phyloP scores from a whole-genome alignment of 2,329 filamentous ascomycete genomes.

The Xylariaceae sp. region DNA sequence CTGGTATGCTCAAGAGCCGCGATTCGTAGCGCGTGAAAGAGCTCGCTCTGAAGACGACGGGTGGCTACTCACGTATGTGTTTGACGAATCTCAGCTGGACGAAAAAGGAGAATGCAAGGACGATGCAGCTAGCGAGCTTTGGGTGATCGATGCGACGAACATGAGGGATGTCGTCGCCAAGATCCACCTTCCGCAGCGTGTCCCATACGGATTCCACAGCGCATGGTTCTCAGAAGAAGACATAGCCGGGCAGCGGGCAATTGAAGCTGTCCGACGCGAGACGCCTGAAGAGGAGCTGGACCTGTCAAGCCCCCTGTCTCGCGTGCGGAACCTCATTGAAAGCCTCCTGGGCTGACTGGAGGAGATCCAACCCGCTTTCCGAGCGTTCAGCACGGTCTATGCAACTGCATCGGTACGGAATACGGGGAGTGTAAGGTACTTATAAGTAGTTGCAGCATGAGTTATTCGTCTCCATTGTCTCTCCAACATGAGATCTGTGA shows the following conservation, averaged over 20 bases:
- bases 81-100: slow-evolving; percentile 62
- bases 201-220: slow-evolving; percentile 65
- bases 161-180: slow-evolving; percentile 58
- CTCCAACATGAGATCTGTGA: no score
- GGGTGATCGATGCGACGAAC: slow-evolving; percentile 59
- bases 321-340: slow-evolving; percentile 25
- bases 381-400: background rate
- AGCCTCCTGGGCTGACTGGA: slow-evolving; percentile 23
- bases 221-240: slow-evolving; percentile 54
- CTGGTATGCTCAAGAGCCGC: slow-evolving; percentile 62
- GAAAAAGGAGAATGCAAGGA: slow-evolving; percentile 40
- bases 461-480: no score
- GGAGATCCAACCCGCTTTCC: background rate
- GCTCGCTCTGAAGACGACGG: slow-evolving; percentile 56
- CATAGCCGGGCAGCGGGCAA: slow-evolving; percentile 42
- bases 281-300: slow-evolving; percentile 20
- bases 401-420: background rate
- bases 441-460: no score
- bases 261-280: slow-evolving; percentile 23
- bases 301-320: slow-evolving; percentile 23
- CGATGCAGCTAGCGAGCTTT: slow-evolving; percentile 54
- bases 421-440: background rate
- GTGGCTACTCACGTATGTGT: slow-evolving; percentile 63
- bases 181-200: slow-evolving; percentile 57
- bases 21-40: slow-evolving; percentile 51